phyloP scores from a whole-genome alignment of 352 stramenopile species.

The Chrysophaeum taylorii region DNA sequence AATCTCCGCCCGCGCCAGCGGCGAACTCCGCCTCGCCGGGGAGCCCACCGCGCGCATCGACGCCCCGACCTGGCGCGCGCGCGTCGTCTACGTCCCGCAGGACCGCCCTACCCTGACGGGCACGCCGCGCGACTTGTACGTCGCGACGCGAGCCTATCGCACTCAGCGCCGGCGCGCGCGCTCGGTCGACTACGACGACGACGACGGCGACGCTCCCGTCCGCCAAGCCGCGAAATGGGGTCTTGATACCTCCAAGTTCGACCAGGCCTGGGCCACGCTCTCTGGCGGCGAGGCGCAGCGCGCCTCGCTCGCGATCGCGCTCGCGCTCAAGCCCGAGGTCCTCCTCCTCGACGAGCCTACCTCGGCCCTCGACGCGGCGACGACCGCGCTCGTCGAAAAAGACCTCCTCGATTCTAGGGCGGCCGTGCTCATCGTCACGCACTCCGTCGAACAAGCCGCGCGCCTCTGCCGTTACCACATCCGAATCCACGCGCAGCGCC shows the following conservation, averaged over 20 bases:
- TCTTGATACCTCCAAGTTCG: not conserved
- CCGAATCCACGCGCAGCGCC: too few species aligned
- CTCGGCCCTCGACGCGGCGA: constrained; percentile 41
- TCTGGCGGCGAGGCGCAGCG: constrained; percentile 54
- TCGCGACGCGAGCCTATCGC: not conserved
- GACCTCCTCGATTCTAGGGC: constrained; percentile 30
- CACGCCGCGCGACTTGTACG: not conserved
- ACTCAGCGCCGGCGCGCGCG: too few species aligned
- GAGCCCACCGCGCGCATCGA: not conserved
- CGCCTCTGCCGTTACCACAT: not conserved
- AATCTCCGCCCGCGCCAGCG: constrained; percentile 1
- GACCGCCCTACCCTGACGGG: constrained; percentile 2
- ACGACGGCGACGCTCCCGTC: not conserved
- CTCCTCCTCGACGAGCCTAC: constrained; percentile 52
- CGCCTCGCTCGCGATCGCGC: constrained; percentile 44
- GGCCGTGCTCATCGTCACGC: not conserved
- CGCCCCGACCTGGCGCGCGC: not conserved
- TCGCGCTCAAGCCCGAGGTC: constrained; percentile 38
- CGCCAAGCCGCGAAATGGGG: not conserved
- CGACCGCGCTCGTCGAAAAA: constrained; percentile 40
- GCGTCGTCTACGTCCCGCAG: not conserved
- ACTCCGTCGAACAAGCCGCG: not conserved
- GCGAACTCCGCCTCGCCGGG: not conserved
- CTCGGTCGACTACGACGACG: too few species aligned
- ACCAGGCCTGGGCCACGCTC: constrained; percentile 38